A percentile compares a stretch with the other conserved stretches of the same genome.
Evolutionary conservation across 768 basidiomycete genomes (phyloP).

Genomic region (Tricholoma sp.): DNA sequence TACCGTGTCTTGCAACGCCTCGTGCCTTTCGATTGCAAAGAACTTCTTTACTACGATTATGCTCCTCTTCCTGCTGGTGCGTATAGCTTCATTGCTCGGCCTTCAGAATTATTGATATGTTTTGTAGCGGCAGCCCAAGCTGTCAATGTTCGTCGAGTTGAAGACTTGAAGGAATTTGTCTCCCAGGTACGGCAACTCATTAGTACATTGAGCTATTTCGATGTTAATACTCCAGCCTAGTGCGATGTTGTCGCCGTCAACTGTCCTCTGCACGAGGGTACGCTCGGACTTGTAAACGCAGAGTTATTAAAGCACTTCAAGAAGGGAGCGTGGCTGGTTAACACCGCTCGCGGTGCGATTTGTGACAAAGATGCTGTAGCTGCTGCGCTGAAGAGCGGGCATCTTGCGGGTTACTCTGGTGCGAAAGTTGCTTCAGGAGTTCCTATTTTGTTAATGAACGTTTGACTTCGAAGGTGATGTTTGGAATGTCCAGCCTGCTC

Average conservation of each 20-base stretch:
- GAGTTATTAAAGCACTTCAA: slow-evolving; percentile 87
- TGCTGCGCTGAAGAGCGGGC: slow-evolving; percentile 69
- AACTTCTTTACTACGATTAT: slow-evolving; percentile 89
- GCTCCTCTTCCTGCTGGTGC: slow-evolving; percentile 59
- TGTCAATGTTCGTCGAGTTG: slow-evolving; percentile 68
- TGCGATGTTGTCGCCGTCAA: slow-evolving; percentile 86
- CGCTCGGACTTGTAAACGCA: slow-evolving; percentile 71
- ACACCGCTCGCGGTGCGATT: slow-evolving; percentile 91
- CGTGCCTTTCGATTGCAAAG: slow-evolving; percentile 81
- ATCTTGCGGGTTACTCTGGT: slow-evolving; percentile 57
- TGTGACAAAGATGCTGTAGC: slow-evolving; percentile 81
- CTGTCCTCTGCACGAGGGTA: slow-evolving; percentile 83
- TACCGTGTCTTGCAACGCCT: slow-evolving; percentile 82
- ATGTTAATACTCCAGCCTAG: slow-evolving; percentile 18
- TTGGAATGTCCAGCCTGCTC: slow-evolving; percentile 86
- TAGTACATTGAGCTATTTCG: too few relatives aligned
- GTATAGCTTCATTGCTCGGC: slow-evolving; percentile 3
- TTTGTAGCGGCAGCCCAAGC: slow-evolving; percentile 54
- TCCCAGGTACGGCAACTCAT: slow-evolving; percentile 4
- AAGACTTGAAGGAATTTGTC: slow-evolving; percentile 55
- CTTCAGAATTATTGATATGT: not conserved
- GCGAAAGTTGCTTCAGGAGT: not conserved
- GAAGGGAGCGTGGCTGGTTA: slow-evolving; percentile 89
- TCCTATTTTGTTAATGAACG: not conserved
- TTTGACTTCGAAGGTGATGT: slow-evolving; percentile 47